Evolutionary conservation across 805 yeast species (phyloP), one percentile per base, ranked within the genome.

Genomic region (Yarrowia divulgata): DNA sequence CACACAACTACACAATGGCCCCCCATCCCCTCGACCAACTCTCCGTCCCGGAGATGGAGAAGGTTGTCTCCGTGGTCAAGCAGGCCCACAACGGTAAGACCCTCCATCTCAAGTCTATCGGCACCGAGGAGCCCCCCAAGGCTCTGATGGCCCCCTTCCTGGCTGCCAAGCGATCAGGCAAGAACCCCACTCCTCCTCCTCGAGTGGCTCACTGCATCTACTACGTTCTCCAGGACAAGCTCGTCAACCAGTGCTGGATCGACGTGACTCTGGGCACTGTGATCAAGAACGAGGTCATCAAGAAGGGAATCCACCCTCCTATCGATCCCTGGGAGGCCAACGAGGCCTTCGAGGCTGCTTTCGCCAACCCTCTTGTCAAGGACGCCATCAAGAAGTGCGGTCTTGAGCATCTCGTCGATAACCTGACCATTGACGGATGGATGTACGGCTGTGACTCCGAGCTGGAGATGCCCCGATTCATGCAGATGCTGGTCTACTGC

Each of bases 381-480:
- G 90, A 87, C 34, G 93, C 90, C 77, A 81, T 89, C 74, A 90
- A 82, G 71, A 88, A 89, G 78, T 83, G 89, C 79, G 77, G 85
- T 76, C 79, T 77, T 70, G 72, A 71, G 42, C 69, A 64, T 14
- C 70, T 70, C 7, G 34, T 66, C 29, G 68, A 74, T 19, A 66
- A 69, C 34, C 87, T 89, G 62, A 84, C 88, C 73, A 85, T 84
- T 75, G 94, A 90, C 77, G 91, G 92, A 67, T 90, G 97, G 96
- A 90, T 90, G 84, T 90, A 90, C 77, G 96, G 94, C 75, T 88
- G 92, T 42, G 92, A 88, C 76, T 79, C 83, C 70, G 90, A 88
- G 75, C 75, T 69, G 8, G 69, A 70, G 32, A 62, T 71, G 66
- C 78, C 79, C n/a, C 74, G 80, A 49, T 71, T 70, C 81, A 81